Base-by-base conservation (phyloP, 805 yeast species). In the Barnettozyma salicaria region DNA sequence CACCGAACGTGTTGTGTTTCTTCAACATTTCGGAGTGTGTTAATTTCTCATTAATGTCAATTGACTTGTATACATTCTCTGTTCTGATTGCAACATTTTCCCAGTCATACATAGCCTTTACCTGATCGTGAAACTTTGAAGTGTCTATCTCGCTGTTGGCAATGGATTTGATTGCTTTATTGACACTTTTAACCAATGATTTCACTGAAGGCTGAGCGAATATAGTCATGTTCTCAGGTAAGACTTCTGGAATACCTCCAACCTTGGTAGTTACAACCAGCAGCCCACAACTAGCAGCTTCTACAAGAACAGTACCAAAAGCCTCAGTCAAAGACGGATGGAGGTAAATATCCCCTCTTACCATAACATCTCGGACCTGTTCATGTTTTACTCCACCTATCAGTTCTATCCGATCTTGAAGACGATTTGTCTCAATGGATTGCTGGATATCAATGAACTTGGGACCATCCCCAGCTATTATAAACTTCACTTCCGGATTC, bases 401-500 rank as follows among this genome's bases (percentile, higher is more conserved):
- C 12, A 92, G 67, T 28, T 79, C 77, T 2, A 92, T 97, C 33
- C 95, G 67, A 34, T 90, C 95, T 55, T 92, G 97, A 16, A 92
- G 63, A 43, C 85, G 77, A 56, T 79, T 73, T 42, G 76, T 73
- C 57, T 92, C 99, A 34, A 96, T 71, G 89, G 89, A 89, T 58
- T 92, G 99, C 57, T 89, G 96, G 37, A 92, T 65, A 51, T 92
- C 97, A 8, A 92, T 75, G 49, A 83, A 88, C 51, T 86, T 85
- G 1, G 99, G 99, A 0, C 99, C 99, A 59, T 87, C 94, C 10
- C 99, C 99, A 4, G 97, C 99, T 31, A 92, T 77, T 3, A 90
- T 59, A 47, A 92, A 89, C 35, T 77, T 74, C 2, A 89, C 89
- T 13, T 75, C 71, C 1, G 74, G 68, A 37, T 78, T 72, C 12